Evolutionary conservation across 2,329 filamentous ascomycete genomes (phyloP), one percentile per base, ranked within the genome.

Genomic region (Monilinia aucupariae): DNA sequence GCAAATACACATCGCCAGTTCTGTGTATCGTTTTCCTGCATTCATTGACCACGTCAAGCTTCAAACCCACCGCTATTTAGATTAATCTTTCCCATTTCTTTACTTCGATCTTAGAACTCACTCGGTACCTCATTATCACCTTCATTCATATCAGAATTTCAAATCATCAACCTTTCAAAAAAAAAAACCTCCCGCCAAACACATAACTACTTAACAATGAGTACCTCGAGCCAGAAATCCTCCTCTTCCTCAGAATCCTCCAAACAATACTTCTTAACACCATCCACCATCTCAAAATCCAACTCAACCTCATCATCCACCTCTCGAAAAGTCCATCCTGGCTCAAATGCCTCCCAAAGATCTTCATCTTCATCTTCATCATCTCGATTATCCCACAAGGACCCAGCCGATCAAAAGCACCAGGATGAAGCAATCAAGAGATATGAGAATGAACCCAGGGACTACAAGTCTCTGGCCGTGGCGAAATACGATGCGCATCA

Each of bases 401-500:
- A 4, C 15, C 2, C 50, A 25, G n/a, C 39, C 41, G 27, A 48
- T 10, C 41, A 25, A 4, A 25, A 20, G 8, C n/a, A 17, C 13
- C 41, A 47, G 22, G 27, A 17, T 47, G 41, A 55, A 48, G 50
- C 59, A 9, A 56, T 62, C 22, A 32, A n/a, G 27, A 22, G 60
- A 30, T 62, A 56, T 25, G 39, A 45, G 27, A 41, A 48, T 22
- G 68, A 66, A 5, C 64, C 65, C 15, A 59, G 65, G 20, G 68
- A 69, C 48, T 59, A 67, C 41, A 64, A 50, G 9, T 68, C 66
- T 13, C 64, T 51, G 39, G 56, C 56, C 6, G 65, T 69, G 25
- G 52, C n/a, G n/a, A 60, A 65, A 32, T 70, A 68, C 59, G 69
- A 69, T 64, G 10, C 39, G 5, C 34, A 53, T 39, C 67, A 69